Percentiles rank a stretch among this genome's conserved stretches.
phyloP scores from a whole-genome alignment of 805 yeast species.

The Tetrapisispora namnaoensis region DNA sequence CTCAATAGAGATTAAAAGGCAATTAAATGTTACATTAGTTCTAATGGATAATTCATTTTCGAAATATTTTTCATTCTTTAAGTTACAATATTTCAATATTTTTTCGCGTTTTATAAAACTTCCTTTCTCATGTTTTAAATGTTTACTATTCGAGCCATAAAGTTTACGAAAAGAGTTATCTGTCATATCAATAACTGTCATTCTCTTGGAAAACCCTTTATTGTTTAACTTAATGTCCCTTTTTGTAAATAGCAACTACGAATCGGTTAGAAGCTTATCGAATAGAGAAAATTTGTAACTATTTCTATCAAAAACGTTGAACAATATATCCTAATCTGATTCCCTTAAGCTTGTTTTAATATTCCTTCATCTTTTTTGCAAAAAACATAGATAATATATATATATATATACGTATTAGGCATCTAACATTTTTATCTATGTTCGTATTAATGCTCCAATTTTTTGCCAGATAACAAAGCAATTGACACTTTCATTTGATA shows the following conservation, averaged over 20 bases:
- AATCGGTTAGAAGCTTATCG: background rate
- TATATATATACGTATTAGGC: no score
- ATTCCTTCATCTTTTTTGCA: no score
- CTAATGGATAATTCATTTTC: background rate
- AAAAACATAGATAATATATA: no score
- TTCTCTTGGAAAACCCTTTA: background rate
- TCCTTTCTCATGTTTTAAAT: background rate
- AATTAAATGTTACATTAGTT: no score
- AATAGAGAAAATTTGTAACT: no score
- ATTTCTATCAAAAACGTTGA: background rate
- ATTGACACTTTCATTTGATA: no score
- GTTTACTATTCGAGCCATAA: background rate
- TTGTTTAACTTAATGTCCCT: background rate
- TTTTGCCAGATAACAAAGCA: no score
- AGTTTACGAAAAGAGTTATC: background rate
- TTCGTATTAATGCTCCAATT: no score
- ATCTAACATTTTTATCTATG: no score
- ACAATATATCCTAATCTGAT: background rate
- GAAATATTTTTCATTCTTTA: background rate
- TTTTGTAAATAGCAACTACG: background rate
- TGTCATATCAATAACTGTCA: background rate
- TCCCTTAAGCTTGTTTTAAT: no score
- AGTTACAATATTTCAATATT: no score
- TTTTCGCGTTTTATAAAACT: background rate
- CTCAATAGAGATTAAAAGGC: no score